Evolutionary conservation across 139 green algal species (phyloP), one percentile per base, ranked within the genome.

Genomic region (Chlorella vulgaris): DNA sequence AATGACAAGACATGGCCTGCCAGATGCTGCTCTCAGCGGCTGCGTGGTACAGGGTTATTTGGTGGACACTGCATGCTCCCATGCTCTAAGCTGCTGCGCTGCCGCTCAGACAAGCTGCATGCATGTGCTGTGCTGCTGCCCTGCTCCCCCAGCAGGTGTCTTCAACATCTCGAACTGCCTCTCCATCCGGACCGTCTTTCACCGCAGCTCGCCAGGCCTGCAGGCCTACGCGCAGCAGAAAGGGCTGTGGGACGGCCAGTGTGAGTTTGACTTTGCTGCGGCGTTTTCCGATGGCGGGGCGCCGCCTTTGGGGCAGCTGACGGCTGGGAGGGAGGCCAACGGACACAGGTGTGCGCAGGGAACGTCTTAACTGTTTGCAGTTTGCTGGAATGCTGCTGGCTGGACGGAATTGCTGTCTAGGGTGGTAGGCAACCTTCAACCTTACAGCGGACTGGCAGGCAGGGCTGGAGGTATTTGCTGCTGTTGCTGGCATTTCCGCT

Each of bases 101-200:
- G n/a, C n/a, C n/a, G n/a, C n/a, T n/a, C n/a, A n/a, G n/a, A n/a
- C n/a, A n/a, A n/a, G n/a, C n/a, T n/a, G n/a, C n/a, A n/a, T n/a
- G n/a, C n/a, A n/a, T n/a, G n/a, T n/a, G n/a, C n/a, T n/a, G n/a
- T n/a, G 7, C 1, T 15, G 28, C 21, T 6, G 2, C 40, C 29
- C 63, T 35, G 26, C 4, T n/a, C 28, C 15, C 42, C 42, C 42
- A 6, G 19, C 61, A 67, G 73, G 69, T 13, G 43, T 74, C 26
- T 70, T 58, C 62, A 85, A 85, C 66, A 85, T 85, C 58, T 60
- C n/a, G 40, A 85, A 85, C 66, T 81, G 73, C 60, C 40, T 85
- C 29, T 81, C 70, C 50, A 85, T 85, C 51, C 68, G 81, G 7
- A 76, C 81, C 40, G 53, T 33, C n/a, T 77, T 82, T 51, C 36